Conservation (phyloP, 352 stramenopile genomes). For the Phytophthora megakarya region DNA sequence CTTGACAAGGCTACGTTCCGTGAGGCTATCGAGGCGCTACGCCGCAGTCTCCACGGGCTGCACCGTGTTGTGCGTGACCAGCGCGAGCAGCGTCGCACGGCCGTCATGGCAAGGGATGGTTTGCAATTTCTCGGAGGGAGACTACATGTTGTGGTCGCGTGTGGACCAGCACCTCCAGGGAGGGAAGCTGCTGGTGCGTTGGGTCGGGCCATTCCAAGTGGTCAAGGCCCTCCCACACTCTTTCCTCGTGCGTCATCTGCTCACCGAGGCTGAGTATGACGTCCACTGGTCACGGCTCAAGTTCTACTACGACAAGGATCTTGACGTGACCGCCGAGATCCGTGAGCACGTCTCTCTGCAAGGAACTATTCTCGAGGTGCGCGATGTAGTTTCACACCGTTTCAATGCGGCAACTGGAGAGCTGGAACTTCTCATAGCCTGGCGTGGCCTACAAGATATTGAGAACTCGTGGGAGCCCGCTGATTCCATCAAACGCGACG, state of each 20-base stretch:
- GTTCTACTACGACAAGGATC: slow-evolving; percentile 12
- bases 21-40: too few relatives aligned
- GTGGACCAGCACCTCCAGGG: slow-evolving; percentile 10
- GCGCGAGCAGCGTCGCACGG: neutral
- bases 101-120: slow-evolving; percentile 10
- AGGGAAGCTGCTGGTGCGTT: slow-evolving; percentile 11
- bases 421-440: too few relatives aligned
- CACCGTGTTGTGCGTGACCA: neutral
- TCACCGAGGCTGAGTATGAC: slow-evolving; percentile 11
- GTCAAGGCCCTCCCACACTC: slow-evolving; percentile 9
- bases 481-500: too few relatives aligned
- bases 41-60: neutral
- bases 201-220: slow-evolving; percentile 17
- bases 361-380: neutral
- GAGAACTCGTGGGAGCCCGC: too few relatives aligned
- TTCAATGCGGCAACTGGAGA: too few relatives aligned
- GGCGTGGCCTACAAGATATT: too few relatives aligned
- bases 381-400: too few relatives aligned
- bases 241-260: slow-evolving; percentile 20
- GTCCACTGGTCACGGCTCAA: slow-evolving; percentile 15
- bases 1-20: too few relatives aligned
- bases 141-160: slow-evolving; percentile 17
- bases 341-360: slow-evolving; percentile 12
- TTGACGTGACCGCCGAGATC: slow-evolving; percentile 15
- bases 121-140: slow-evolving; percentile 17